phyloP scores from a whole-genome alignment of 2,329 filamentous ascomycete genomes.

The Catunica adiposa region DNA sequence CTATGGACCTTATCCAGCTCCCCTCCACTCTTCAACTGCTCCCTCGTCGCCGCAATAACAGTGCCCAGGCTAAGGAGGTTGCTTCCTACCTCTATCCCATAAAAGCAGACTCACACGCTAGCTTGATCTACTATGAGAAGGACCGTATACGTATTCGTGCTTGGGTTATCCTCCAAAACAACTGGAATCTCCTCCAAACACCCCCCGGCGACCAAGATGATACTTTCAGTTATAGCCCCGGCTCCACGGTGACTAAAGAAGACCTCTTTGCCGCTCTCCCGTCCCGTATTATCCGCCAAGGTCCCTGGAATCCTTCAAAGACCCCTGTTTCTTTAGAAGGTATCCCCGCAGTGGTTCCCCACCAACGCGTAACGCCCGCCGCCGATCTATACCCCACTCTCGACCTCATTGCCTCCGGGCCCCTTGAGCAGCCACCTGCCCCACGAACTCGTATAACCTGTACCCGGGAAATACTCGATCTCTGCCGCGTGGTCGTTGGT shows the following conservation, averaged over 20 bases:
- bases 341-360: conserved; percentile 22
- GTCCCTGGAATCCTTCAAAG: conserved; percentile 21
- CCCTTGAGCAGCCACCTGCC: not conserved
- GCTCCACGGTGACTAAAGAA: conserved; percentile 2
- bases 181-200: conserved; percentile 21
- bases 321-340: conserved; percentile 21
- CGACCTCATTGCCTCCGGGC: conserved; percentile 15
- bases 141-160: conserved; percentile 24
- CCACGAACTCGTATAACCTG: too few relatives aligned
- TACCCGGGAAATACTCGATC: conserved; percentile 24
- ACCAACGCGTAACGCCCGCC: conserved; percentile 20
- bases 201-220: not conserved
- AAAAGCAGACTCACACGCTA: conserved; percentile 22
- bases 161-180: conserved; percentile 23
- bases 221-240: not conserved
- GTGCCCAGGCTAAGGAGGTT: conserved; percentile 21
- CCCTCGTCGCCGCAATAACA: conserved; percentile 22
- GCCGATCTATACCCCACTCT: conserved; percentile 23
- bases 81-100: conserved; percentile 22
- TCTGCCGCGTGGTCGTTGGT: conserved; percentile 39
- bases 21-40: conserved; percentile 21
- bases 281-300: conserved; percentile 22
- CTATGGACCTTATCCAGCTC: conserved; percentile 20
- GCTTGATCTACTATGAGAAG: conserved; percentile 24
- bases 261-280: conserved; percentile 17